These are phyloP conservation scores for Ogataea paraovalis DNA, from an alignment of 805 yeast species.

Conservation along the genomic window DNA sequence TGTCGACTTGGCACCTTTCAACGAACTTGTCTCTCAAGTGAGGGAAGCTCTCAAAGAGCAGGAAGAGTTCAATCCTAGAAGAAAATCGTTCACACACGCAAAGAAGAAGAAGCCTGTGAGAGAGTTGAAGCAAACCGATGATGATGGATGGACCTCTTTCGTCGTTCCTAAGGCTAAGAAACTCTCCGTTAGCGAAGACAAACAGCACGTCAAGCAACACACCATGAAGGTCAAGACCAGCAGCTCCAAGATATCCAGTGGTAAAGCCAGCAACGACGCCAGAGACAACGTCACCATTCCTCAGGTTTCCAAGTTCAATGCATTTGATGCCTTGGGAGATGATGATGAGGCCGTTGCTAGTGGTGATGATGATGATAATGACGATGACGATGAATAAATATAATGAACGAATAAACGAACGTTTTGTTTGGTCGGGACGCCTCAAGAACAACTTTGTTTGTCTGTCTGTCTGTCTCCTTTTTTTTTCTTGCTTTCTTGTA, in stretches of 20 bases:
- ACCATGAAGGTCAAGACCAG: conserved; percentile 61
- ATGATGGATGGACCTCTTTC: conserved; percentile 80
- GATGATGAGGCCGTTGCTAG: conserved; percentile 42
- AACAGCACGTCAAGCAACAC: conserved; percentile 42
- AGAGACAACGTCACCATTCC: conserved; percentile 69
- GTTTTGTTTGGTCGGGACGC: too few species aligned
- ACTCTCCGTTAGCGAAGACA: conserved; percentile 45
- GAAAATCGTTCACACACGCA: conserved; percentile 49
- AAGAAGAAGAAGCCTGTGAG: conserved; percentile 48
- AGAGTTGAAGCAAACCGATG: conserved; percentile 54
- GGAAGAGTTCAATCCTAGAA: conserved; percentile 40
- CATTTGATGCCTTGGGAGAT: conserved; percentile 71
- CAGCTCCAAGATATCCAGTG: conserved; percentile 69
- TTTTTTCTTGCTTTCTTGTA: too few species aligned
- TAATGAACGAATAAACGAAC: background rate
- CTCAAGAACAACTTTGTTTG: too few species aligned
- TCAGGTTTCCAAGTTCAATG: conserved; percentile 66
- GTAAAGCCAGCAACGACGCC: conserved; percentile 62
- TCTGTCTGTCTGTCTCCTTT: too few species aligned
- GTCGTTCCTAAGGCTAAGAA: conserved; percentile 40
- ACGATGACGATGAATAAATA: conserved; percentile 1
- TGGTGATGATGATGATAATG: conserved; percentile 21
- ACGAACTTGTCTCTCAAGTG: conserved; percentile 62
- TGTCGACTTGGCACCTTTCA: conserved; percentile 61
- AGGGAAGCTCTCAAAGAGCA: conserved; percentile 37